Evolutionary conservation across 2,329 filamentous ascomycete genomes (phyloP).

Genomic region (Rhynchosporium agropyri): DNA sequence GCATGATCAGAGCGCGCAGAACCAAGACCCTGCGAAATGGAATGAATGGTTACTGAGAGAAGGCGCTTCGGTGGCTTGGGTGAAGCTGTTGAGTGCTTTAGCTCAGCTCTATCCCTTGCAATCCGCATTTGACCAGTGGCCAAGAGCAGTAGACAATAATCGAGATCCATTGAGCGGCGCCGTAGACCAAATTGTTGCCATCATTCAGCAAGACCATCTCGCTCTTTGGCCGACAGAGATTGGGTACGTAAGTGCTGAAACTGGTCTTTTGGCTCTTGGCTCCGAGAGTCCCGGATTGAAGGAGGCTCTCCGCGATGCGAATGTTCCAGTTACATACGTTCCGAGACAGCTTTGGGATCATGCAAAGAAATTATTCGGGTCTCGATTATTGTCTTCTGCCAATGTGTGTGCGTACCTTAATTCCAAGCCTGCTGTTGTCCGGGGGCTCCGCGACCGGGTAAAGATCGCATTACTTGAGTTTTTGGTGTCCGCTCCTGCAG

Average conservation of each 20-base stretch:
- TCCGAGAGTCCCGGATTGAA: constrained; percentile 22
- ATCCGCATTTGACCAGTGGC: constrained; percentile 31
- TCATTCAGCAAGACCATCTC: constrained; percentile 28
- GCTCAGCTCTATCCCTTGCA: constrained; percentile 19
- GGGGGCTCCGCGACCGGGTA: constrained; percentile 19
- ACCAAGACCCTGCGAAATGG: constrained; percentile 37
- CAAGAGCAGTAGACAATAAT: constrained; percentile 19
- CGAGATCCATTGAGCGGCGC: constrained; percentile 25
- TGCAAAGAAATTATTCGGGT: constrained; percentile 23
- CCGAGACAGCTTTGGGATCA: constrained; percentile 25
- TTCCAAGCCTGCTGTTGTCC: constrained; percentile 7
- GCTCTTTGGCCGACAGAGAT: constrained; percentile 31
- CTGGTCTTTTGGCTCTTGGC: constrained; percentile 26
- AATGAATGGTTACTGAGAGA: constrained; percentile 40
- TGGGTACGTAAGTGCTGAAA: constrained; percentile 27
- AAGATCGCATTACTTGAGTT: constrained; percentile 32
- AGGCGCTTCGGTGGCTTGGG: constrained; percentile 38
- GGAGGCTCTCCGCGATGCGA: constrained; percentile 32
- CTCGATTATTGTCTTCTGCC: constrained; percentile 19
- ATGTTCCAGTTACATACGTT: constrained; percentile 33
- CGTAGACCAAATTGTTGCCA: constrained; percentile 25
- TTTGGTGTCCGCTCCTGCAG: constrained; percentile 22
- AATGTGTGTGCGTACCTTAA: constrained; percentile 28
- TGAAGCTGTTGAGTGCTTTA: constrained; percentile 29
- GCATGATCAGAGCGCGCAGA: constrained; percentile 34